Conservation (phyloP, 129 eudicot genomes). For the Flaveria ramosissima region DNA sequence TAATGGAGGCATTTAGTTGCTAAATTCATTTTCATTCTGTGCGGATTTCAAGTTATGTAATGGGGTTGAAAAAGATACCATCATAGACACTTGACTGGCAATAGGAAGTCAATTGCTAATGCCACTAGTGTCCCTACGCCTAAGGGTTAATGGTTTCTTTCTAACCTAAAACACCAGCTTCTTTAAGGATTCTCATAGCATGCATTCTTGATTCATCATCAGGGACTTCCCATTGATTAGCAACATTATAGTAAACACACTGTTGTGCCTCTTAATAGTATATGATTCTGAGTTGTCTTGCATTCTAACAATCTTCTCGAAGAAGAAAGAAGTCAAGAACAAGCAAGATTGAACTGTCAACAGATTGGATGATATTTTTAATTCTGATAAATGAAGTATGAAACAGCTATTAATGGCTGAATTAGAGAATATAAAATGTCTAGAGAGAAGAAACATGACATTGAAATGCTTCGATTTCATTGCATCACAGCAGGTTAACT, state of each 20-base stretch:
- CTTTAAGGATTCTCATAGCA: background rate
- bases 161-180: slow-evolving; percentile 11
- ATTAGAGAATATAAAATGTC: background rate
- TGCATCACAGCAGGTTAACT: background rate
- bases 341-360: background rate
- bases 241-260: background rate
- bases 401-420: background rate
- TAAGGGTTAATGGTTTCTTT: background rate
- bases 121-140: background rate
- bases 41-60: background rate
- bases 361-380: background rate
- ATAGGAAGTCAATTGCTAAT: background rate
- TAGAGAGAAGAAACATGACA: background rate
- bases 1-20: background rate
- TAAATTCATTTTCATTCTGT: background rate
- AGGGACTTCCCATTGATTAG: background rate
- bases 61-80: background rate
- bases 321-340: slow-evolving; percentile 6
- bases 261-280: background rate
- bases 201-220: slow-evolving; percentile 5
- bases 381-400: background rate
- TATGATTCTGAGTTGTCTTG: background rate
- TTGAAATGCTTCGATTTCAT: background rate
- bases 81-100: background rate
- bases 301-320: background rate